Evolutionary conservation across 2,329 filamentous ascomycete genomes (phyloP), one percentile per base, ranked within the genome.

Genomic region (Colletotrichum tabaci): DNA sequence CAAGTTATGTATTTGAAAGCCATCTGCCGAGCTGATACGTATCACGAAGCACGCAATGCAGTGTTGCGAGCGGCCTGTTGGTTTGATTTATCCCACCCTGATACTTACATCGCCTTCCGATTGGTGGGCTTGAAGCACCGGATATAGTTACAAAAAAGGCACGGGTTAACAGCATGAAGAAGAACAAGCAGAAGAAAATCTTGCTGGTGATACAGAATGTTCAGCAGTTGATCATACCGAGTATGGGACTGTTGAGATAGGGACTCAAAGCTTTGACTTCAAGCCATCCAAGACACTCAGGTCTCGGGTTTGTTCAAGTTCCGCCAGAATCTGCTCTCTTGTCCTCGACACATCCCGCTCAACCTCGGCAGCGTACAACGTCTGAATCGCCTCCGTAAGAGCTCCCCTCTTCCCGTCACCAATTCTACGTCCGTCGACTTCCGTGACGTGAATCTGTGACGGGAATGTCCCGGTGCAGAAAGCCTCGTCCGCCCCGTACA

Each of bases 381-480:
- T 71, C 50, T 77, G 76, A 7, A 77, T 77, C 13, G 47, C 71
- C 30, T 76, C 75, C 0, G 76, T 77, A 10, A 78, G 16, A 2
- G 62, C 30, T 2, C 77, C 77, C n/a, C 74, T 64, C 40, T 75
- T 68, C 6, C 77, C 77, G 23, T 77, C 73, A 3, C 76, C 75
- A 60, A 77, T 77, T 21, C 58, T 30, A 4, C 76, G 61, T 0
- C 75, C 75, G 52, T 78, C 77, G 1, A 78, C 73, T 52, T 78
- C 74, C 0, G 72, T 72, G 10, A 78, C 77, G 42, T 78, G 77
- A 10, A 78, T 72, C 69, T 78, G 77, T 0, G 73, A 74, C 6
- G 78, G 76, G 42, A 80, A 80, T 0, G 78, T 80, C 1, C 78
- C 78, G 0, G 78, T 79, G 62, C 76, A 78, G 52, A 80, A 80